phyloP scores from a whole-genome alignment of 805 yeast genomes.

The Wickerhamomyces alni region DNA sequence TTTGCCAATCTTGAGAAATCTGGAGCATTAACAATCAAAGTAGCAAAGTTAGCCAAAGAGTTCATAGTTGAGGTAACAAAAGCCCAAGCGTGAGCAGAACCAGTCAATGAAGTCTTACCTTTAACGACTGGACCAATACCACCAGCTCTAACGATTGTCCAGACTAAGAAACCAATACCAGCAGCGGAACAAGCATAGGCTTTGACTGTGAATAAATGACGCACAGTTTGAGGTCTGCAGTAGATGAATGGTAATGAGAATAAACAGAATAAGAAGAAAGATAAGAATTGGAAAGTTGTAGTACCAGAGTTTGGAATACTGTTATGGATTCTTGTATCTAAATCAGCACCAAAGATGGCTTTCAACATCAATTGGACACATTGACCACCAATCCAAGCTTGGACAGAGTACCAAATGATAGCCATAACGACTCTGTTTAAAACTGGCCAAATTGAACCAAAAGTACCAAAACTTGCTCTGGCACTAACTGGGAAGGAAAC shows the following conservation, averaged over 20 bases:
- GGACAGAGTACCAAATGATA: conserved; percentile 84
- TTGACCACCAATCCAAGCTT: conserved; percentile 78
- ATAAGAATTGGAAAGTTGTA: conserved; percentile 65
- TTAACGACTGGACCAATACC: conserved; percentile 73
- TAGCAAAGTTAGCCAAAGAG: conserved; percentile 79
- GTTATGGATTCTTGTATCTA: conserved; percentile 58
- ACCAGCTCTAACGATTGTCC: conserved; percentile 77
- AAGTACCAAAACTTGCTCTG: conserved; percentile 80
- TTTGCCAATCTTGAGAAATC: conserved; percentile 83
- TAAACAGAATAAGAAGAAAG: conserved; percentile 80
- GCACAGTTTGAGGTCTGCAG: conserved; percentile 74
- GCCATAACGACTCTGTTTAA: conserved; percentile 85
- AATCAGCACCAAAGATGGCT: conserved; percentile 66
- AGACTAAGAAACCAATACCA: conserved; percentile 73
- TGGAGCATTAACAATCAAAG: conserved; percentile 84
- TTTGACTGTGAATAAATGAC: conserved; percentile 80
- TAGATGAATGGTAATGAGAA: conserved; percentile 74
- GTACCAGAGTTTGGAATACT: conserved; percentile 53
- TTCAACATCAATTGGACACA: conserved; percentile 74
- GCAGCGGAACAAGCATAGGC: conserved; percentile 77
- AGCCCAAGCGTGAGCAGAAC: conserved; percentile 74
- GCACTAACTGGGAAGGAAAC: conserved; percentile 79
- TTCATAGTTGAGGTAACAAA: conserved; percentile 75
- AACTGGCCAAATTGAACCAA: conserved; percentile 85
- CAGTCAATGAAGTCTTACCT: conserved; percentile 45